Base-by-base conservation (phyloP, 805 yeast genomes). In the Teunomyces gatunensis region DNA sequence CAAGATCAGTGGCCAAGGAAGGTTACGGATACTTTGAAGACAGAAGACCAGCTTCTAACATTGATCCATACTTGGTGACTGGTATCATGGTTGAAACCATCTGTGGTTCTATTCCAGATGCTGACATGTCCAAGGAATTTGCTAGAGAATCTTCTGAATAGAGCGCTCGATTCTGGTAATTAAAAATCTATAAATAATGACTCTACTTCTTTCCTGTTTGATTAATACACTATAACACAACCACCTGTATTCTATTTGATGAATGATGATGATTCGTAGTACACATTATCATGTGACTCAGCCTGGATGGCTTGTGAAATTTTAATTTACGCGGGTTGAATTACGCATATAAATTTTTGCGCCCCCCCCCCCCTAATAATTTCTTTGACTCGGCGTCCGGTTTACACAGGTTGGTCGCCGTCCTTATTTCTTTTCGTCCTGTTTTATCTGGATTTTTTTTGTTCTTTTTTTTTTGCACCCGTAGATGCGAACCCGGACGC, bases 41-140 rank as follows among this genome's bases (percentile, higher is more conserved):
- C 78, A 89, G 99, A 81, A 89, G 99, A 80, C 99, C 99, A 50
- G 99, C 99, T 58, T 91, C 98, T 54, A 94, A 94, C 86, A 94
- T 94, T 64, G 99, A 94, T 75, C 98, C 99, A 59, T 94, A 94
- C 79, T 83, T 92, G 73, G 98, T 94, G 57, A 91, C 97, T 48
- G 99, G 98, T 81, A 90, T 94, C 70, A 89, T 94, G 85, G 87
- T 87, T 62, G 99, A 94, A 81, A 92, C 98, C 59, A 84, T 94
- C 57, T 87, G 91, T 70, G 97, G 97, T 72, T 81, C 92, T 46
- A 87, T 91, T 63, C 89, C 94, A 54, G 95, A 89, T 65, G 96
- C 96, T 68, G 95, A 91, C 74, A 90, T 91, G 96, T 79, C 83
- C 62, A 85, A 88, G 77, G 96, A 88, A 74, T 88, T 72, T 68